Percentiles rank a stretch among this genome's conserved stretches.
Evolutionary conservation across 106 monocot species (phyloP).

Genomic region (Dendrobium nobile): DNA sequence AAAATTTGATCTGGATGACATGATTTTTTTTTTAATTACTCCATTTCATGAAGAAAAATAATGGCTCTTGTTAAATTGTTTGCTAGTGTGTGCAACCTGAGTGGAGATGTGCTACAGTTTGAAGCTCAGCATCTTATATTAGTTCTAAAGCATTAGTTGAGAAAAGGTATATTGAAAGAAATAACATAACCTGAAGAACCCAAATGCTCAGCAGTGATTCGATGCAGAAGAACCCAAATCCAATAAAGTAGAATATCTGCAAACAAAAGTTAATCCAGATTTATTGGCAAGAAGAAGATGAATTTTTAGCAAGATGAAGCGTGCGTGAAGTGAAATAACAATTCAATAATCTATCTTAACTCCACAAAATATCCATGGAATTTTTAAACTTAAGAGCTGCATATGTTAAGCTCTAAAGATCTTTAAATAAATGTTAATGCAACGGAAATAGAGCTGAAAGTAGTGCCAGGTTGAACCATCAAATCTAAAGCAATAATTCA

Average conservation of each 20-base stretch:
- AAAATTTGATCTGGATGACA: no score
- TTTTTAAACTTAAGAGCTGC: not conserved
- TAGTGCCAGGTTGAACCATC: not conserved
- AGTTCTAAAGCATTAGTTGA: not conserved
- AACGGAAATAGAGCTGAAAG: not conserved
- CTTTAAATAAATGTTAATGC: not conserved
- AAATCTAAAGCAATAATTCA: not conserved
- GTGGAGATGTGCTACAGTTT: not conserved
- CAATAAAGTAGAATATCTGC: slow-evolving; percentile 47
- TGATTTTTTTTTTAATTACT: no score
- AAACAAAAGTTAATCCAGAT: not conserved
- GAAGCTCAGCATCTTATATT: not conserved
- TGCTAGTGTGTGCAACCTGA: not conserved
- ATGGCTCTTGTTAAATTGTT: no score
- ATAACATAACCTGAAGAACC: slow-evolving; percentile 35
- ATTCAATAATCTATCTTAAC: not conserved
- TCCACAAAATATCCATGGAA: not conserved
- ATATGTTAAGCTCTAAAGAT: not conserved
- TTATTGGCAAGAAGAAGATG: not conserved
- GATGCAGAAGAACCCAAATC: slow-evolving; percentile 44
- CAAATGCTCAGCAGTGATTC: slow-evolving; percentile 50
- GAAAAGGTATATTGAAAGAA: not conserved
- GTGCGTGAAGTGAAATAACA: not conserved
- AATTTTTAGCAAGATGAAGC: not conserved
- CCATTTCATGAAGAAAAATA: no score